Conservation (phyloP, 768 basidiomycete genomes). For the Megacollybia marginata region DNA sequence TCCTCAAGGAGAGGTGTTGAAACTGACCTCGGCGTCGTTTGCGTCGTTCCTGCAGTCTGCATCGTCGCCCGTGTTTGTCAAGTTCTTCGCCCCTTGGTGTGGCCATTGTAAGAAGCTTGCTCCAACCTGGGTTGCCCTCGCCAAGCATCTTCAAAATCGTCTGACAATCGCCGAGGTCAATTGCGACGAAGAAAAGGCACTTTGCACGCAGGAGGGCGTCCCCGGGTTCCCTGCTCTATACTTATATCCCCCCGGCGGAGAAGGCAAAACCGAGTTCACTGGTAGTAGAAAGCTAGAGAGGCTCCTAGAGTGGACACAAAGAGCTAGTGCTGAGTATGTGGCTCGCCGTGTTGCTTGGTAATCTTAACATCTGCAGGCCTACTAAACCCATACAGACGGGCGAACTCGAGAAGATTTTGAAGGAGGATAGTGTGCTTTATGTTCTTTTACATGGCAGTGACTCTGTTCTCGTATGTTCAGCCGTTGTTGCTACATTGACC, state of each 20-base stretch:
- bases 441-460: constrained; percentile 44
- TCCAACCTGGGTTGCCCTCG: constrained; percentile 74
- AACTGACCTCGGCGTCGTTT: constrained; percentile 30
- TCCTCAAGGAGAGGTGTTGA: constrained; percentile 28
- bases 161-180: constrained; percentile 82
- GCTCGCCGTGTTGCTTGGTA: neutral
- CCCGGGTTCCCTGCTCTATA: constrained; percentile 79
- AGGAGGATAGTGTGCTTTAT: constrained; percentile 48
- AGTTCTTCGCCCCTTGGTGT: constrained; percentile 94
- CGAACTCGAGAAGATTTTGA: constrained; percentile 35
- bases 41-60: constrained; percentile 29
- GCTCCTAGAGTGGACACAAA: constrained; percentile 67
- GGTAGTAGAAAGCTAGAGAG: constrained; percentile 67
- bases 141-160: constrained; percentile 56
- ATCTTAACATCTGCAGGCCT: constrained; percentile 18
- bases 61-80: constrained; percentile 38
- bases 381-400: constrained; percentile 30
- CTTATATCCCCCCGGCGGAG: constrained; percentile 48
- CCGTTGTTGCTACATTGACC: constrained; percentile 10
- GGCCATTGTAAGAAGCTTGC: constrained; percentile 95
- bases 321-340: constrained; percentile 65
- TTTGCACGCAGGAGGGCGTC: constrained; percentile 65
- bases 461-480: constrained; percentile 20
- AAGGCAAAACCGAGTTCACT: constrained; percentile 60
- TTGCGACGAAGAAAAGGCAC: constrained; percentile 65